Evolutionary conservation across 163 green algal genomes (phyloP).

Genomic region (Chloromonas sp.): DNA sequence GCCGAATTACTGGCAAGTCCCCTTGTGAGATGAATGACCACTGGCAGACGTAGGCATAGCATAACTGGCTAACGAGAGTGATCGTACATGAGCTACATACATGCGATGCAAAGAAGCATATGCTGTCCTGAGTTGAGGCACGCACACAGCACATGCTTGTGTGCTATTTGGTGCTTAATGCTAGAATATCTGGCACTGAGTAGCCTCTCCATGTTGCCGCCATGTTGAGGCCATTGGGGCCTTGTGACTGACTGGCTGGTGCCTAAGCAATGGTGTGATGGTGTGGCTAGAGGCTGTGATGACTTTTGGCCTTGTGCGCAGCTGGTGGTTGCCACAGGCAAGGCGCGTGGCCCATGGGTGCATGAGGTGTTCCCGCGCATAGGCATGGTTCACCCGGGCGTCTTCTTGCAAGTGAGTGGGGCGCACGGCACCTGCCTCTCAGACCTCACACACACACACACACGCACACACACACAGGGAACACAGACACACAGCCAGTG

Average conservation of each 20-base stretch:
- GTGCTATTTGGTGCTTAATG: no score
- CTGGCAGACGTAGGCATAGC: neutral
- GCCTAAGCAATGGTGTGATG: no score
- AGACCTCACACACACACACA: neutral
- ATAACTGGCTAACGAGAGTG: neutral
- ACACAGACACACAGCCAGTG: neutral
- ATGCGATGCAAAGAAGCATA: neutral
- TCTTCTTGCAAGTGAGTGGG: constrained; percentile 42
- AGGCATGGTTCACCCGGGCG: constrained; percentile 29
- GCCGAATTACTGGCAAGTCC: neutral
- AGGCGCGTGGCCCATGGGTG: constrained; percentile 50
- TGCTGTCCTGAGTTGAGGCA: neutral
- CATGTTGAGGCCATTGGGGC: no score
- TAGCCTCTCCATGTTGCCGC: no score
- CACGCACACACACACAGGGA: neutral
- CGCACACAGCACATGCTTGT: no score
- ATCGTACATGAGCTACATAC: neutral
- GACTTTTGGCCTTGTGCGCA: neutral
- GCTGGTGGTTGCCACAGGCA: constrained; percentile 58
- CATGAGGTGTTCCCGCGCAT: constrained; percentile 33
- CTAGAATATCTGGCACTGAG: no score
- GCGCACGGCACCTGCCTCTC: neutral
- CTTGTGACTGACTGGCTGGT: no score
- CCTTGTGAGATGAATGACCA: neutral
- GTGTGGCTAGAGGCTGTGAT: no score